These are phyloP conservation scores for Kitagawia praeruptora DNA, from an alignment of 129 eudicot genomes.

Conservation along the genomic window DNA sequence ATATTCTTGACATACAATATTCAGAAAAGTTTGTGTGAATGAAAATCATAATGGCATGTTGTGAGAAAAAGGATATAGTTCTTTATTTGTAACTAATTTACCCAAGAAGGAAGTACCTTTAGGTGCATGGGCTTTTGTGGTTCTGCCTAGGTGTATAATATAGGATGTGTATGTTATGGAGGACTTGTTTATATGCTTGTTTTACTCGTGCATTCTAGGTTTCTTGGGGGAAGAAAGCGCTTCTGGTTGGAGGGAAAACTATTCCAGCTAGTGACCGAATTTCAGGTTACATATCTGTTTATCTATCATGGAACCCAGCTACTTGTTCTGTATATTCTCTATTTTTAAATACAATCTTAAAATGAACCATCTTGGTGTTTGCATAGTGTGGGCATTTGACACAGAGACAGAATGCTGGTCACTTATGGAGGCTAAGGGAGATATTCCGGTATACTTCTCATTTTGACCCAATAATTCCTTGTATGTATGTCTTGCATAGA, in stretches of 20 bases:
- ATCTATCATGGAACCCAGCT: neutral
- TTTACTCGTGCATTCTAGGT: constrained; percentile 35
- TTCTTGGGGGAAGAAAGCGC: constrained; percentile 92
- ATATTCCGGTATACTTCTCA: constrained; percentile 59
- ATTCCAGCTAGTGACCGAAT: constrained; percentile 68
- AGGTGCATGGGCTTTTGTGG: neutral
- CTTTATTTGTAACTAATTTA: neutral
- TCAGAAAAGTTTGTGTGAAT: neutral
- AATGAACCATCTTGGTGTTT: constrained; percentile 14
- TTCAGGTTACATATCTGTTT: constrained; percentile 45
- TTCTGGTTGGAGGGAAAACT: constrained; percentile 85
- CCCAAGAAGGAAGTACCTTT: too few relatives aligned
- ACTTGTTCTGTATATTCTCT: neutral
- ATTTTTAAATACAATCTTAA: neutral
- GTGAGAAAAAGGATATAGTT: neutral
- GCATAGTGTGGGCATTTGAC: constrained; percentile 94
- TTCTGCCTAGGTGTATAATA: neutral
- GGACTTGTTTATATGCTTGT: neutral
- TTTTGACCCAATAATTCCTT: neutral
- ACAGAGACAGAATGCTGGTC: constrained; percentile 91
- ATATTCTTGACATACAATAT: neutral
- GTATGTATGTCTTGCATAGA: neutral
- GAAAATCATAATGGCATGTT: neutral
- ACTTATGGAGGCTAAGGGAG: constrained; percentile 93
- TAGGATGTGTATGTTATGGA: neutral